Evolutionary conservation across 1,284 basidiomycete genomes (phyloP), one percentile per base, ranked within the genome.

Genomic region (Meira miltonrushii): DNA sequence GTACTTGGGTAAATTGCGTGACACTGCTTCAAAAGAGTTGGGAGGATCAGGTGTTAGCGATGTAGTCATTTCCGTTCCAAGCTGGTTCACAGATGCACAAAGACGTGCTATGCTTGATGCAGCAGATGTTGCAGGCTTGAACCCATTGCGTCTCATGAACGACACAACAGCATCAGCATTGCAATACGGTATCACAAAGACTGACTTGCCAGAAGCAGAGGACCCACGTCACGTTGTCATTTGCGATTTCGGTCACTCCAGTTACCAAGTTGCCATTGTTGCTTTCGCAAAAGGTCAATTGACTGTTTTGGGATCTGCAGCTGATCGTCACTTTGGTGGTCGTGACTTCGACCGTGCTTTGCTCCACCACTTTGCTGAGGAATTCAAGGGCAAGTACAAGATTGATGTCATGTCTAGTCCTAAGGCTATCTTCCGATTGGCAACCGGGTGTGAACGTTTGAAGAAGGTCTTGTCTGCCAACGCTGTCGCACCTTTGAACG

Each of bases 391-490:
- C 52, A 77, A 77, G 66, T 77, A 77, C 72, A 77, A 77, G 66
- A 69, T 77, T 62, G 75, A 77, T 46, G 72, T 77, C 39, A 62
- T 74, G 51, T 75, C 72, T 61, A 76, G 65, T 64, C 69, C 70
- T 54, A 76, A 76, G 67, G 72, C 75, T 58, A 69, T 68, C 64
- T 76, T 76, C 75, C 74, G 75, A 58, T 66, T 77, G 39, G 63
- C 66, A 17, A 68, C 75, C 50, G 75, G 74, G 44, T 77, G 75
- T 61, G 75, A 77, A 66, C 70, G 74, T 41, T 63, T 77, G 58
- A 77, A 77, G 60, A 77, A 77, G 69, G 75, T 77, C n/a, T 71
- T 77, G 10, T 77, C 75, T 19, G 75, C 75, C 62, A 77, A 77
- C 69, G 62, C 71, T 7, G 54, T 77, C 41, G 75, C 75, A 39